Base-by-base conservation (phyloP, 2,329 filamentous ascomycete genomes). In the Claviceps fusiformis region DNA sequence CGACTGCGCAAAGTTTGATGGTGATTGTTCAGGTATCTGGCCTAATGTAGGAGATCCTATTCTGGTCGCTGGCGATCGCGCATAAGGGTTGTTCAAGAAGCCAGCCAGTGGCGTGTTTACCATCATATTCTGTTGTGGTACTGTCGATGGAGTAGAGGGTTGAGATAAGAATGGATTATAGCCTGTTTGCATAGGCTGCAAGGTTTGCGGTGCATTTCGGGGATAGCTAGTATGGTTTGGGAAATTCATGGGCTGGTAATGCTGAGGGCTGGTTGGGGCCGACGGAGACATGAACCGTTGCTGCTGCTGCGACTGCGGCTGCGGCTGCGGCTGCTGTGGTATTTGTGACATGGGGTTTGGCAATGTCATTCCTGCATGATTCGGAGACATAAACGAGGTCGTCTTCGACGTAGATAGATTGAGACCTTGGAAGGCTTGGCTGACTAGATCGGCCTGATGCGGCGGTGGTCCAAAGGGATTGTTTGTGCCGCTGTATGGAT, bases 361-460 rank as follows among this genome's bases (percentile, higher is more conserved):
- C 17, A 49, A 31, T 17, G 37, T 44, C 19, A 49, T 44, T n/a
- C 33, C 87, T 54, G 87, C 86, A 1, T 87, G 91, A 54, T 85
- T 83, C 63, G 90, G 82, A 8, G 45, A 15, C 10, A 24, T 3
- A 24, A 43, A 15, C n/a, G 90, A 73, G 43, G 81, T 54, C 35
- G 57, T 80, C 60, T 82, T 81, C 45, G 71, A 58, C 52, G 68
- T 68, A 29, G 81, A 81, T 2, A 95, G 72, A 43, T 87, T 83
- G 69, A 95, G 77, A 59, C 80, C 82, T 64, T 91, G 85, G 63
- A 95, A 87, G 1, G 86, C 82, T 62, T 86, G 81, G 59, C 83
- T 81, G 19, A 90, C 68, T 11, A 62, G 56, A 50, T 71, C 69
- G 9, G 62, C 60, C 50, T 71, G 59, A 60, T 70, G 72, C 17